Base-by-base conservation (phyloP, 352 stramenopile species). In the Blastocystis sp. region DNA sequence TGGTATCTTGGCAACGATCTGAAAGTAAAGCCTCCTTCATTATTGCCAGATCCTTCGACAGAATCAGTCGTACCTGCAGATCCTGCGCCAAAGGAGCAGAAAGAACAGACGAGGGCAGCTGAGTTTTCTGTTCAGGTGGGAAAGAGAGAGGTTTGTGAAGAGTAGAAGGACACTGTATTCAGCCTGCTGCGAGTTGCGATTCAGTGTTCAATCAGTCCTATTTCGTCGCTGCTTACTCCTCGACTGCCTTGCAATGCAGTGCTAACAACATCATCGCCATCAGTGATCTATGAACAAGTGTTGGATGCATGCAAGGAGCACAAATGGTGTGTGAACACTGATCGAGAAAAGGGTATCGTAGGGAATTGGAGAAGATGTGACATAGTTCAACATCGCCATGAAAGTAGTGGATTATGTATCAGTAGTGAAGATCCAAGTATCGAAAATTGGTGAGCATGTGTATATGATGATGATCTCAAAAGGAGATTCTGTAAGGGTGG, bases 1-100 rank as follows among this genome's bases (percentile, higher is more conserved):
- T 98, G 95, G 95, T 95, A 66, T 43, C 56, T 66, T 5, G 73
- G 73, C 20, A 61, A 66, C 39, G 73, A 84, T 68, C 26, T 84
- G 3, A 34, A 34, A 20, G 34, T 9, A 29, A 50, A 64, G 8
- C 15, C 20, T 3, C 15, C 55, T 18, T 13, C 9, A 26, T 15
- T 4, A 23, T 3, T 45, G n/a, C 5, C 13, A 20, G 23, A 50
- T 43, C 15, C 29, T 18, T 20, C 73, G 26, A 29, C 53, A 9
- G 20, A 20, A 11, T 20, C 13, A 13, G 73, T n/a, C 41, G 15
- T 29, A 11, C 37, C 73, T 1, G 73, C 54, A 11, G 20, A 15
- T 43, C 34, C 34, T 23, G 73, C 59, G 34, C 18, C 7, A 18
- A 37, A 63, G 13, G 68, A 61, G 26, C 68, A 41, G 43, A 43